phyloP scores from a whole-genome alignment of 225 moss, liverwort and hornwort genomes.

The Polytrichum commune region DNA sequence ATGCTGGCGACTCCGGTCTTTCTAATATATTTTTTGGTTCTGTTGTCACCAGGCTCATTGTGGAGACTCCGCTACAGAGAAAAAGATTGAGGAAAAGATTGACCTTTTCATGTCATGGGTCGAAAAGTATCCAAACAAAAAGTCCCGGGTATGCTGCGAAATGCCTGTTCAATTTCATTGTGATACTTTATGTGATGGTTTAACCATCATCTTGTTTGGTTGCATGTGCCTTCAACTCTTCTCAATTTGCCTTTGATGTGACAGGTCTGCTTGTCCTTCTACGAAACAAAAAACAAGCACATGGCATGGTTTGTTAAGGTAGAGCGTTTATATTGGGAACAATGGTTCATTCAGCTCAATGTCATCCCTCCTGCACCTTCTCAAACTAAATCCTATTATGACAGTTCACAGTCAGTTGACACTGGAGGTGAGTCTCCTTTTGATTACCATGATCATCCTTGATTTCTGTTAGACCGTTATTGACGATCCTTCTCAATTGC shows the following conservation, averaged over 20 bases:
- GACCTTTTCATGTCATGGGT: conserved; percentile 93
- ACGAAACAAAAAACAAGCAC: conserved; percentile 76
- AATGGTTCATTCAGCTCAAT: conserved; percentile 81
- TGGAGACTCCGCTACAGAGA: conserved; percentile 80
- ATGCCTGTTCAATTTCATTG: neutral
- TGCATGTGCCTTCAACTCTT: neutral
- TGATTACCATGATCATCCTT: neutral
- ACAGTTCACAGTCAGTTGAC: conserved; percentile 38
- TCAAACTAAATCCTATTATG: conserved; percentile 44
- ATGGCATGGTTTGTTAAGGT: conserved; percentile 82
- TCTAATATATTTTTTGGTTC: neutral
- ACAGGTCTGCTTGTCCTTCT: conserved; percentile 80
- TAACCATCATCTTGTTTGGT: neutral
- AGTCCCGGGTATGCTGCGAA: conserved; percentile 61
- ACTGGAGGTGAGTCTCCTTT: conserved; percentile 27
- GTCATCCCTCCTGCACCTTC: conserved; percentile 56
- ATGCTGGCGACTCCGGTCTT: no score
- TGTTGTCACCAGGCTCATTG: conserved; percentile 67
- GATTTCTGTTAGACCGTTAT: no score
- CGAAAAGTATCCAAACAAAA: conserved; percentile 96
- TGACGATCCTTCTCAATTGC: no score
- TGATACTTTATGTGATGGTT: neutral
- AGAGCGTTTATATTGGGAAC: conserved; percentile 79
- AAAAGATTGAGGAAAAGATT: conserved; percentile 97
- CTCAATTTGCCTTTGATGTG: conserved; percentile 6